These are phyloP conservation scores for Thamnidium elegans DNA, from an alignment of 192 early-diverging fungal species.

Conservation along the genomic window DNA sequence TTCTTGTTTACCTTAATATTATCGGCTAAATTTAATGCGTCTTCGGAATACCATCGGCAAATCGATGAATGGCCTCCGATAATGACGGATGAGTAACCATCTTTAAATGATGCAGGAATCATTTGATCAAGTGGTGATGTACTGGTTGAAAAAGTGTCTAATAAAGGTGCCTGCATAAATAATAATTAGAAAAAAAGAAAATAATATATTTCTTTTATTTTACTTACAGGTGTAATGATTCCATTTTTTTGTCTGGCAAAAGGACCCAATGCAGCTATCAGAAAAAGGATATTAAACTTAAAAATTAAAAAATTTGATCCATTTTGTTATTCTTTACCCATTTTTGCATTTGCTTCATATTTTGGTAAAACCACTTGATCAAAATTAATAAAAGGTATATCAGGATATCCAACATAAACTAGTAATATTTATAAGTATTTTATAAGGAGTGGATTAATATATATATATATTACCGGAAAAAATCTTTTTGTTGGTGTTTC, in stretches of 20 bases:
- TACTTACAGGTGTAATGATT: slow-evolving; percentile 18
- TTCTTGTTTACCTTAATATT: slow-evolving; percentile 20
- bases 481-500: neutral
- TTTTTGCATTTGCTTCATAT: slow-evolving; percentile 32
- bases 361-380: slow-evolving; percentile 34
- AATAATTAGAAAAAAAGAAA: neutral
- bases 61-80: slow-evolving; percentile 26
- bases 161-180: slow-evolving; percentile 9
- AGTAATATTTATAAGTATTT: no score
- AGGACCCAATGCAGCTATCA: slow-evolving; percentile 28
- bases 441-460: no score
- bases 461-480: slow-evolving; percentile 26
- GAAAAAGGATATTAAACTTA: neutral
- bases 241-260: slow-evolving; percentile 33
- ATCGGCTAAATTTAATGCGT: slow-evolving; percentile 27
- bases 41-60: slow-evolving; percentile 38
- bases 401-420: slow-evolving; percentile 33
- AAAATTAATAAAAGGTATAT: slow-evolving; percentile 34
- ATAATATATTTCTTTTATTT: neutral
- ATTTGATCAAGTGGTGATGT: neutral
- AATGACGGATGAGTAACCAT: slow-evolving; percentile 8
- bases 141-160: neutral
- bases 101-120: neutral
- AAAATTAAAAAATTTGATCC: neutral
- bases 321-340: slow-evolving; percentile 17